Evolutionary conservation across 1,139 yeast species (phyloP), one percentile per base, ranked within the genome.

Genomic region (Blastobotrys proliferans): DNA sequence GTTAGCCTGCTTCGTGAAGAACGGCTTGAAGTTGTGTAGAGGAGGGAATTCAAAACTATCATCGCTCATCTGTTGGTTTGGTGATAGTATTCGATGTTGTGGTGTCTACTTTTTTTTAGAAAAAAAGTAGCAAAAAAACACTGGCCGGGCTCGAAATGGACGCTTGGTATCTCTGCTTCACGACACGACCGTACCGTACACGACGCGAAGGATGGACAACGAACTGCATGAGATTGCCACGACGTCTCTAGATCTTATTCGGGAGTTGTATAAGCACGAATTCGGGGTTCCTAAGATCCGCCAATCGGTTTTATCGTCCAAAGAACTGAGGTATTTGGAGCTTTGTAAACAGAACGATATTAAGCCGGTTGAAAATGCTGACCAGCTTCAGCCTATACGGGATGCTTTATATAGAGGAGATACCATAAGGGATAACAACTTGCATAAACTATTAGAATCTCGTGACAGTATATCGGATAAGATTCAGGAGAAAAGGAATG

Each of bases 1-100:
- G 56, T 92, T 92, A 28, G 94, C 88, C 63, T 92, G 98, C 47
- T 79, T 73, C 4, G 97, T 92, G 66, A 82, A 92, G 54, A 92
- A 77, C 0, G 98, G 98, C 6, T 97, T 97, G 63, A 87, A 92
- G 33, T 81, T 70, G 63, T 87, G 86, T 32, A 90, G 84, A 40
- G 79, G 70, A 6, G 95, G 95, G 56, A 79, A 81, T 43, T 50
- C 49, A 43, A 50, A 54, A 30, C 24, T 34, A n/a, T n/a, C n/a
- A n/a, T n/a, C n/a, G n/a, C n/a, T n/a, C n/a, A n/a, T n/a, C n/a
- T n/a, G n/a, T n/a, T n/a, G n/a, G n/a, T n/a, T n/a, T n/a, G n/a
- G n/a, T n/a, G n/a, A n/a, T n/a, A n/a, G n/a, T n/a, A n/a, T n/a
- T n/a, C n/a, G n/a, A n/a, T n/a, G n/a, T n/a, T n/a, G n/a, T n/a